A percentile compares a stretch with the other conserved stretches of the same genome.
Evolutionary conservation across 2,329 filamentous ascomycete species (phyloP).

Genomic region (Fusarium nelsonii): DNA sequence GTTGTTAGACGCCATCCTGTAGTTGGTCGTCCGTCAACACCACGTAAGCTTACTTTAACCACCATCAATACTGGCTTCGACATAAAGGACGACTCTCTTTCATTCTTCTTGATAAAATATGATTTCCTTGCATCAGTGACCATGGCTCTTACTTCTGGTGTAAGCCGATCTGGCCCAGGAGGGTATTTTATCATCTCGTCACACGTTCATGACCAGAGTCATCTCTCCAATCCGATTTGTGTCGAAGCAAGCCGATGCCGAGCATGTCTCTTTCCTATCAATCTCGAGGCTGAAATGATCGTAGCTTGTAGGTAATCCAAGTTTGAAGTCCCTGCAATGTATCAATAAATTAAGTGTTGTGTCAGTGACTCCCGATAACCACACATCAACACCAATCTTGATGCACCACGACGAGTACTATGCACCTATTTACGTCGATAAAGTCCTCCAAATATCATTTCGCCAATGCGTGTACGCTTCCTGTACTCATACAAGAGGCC

Average conservation of each 20-base stretch:
- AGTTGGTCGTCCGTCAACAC: not conserved
- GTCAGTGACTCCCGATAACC: not conserved
- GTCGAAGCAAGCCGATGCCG: not conserved
- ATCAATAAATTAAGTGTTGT: fast-evolving
- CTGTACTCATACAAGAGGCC: not conserved
- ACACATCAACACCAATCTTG: not conserved
- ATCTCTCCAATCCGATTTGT: constrained; percentile 25
- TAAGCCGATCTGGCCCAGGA: not conserved
- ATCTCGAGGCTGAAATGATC: not conserved
- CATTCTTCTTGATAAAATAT: not conserved
- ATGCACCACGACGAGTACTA: not conserved
- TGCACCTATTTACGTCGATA: not conserved
- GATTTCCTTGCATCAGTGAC: fast-evolving
- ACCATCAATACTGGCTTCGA: too few species aligned
- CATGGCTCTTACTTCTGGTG: not conserved
- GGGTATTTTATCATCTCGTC: not conserved
- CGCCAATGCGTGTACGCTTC: not conserved
- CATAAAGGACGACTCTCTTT: not conserved
- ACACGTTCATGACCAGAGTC: not conserved
- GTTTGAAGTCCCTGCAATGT: fast-evolving
- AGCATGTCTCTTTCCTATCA: constrained; percentile 11
- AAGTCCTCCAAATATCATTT: not conserved
- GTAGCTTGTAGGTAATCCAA: not conserved
- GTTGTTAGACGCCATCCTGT: not conserved
- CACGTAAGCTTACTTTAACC: constrained; percentile 17